A percentile compares a stretch with the other conserved stretches of the same genome.
phyloP scores from a whole-genome alignment of 1,139 yeast genomes.

The Candida sp. region DNA sequence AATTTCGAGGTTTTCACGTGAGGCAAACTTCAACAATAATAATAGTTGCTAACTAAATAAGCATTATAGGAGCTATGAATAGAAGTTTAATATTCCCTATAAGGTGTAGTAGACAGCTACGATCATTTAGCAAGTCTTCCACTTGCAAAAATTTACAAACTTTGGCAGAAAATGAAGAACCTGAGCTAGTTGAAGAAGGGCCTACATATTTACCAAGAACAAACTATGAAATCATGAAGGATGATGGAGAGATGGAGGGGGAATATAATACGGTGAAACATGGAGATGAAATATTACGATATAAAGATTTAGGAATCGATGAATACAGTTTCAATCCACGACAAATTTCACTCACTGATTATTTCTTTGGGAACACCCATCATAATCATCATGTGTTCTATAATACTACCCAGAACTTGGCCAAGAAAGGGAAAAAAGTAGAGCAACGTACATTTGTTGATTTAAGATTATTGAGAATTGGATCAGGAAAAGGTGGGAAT shows the following conservation, averaged over 20 bases:
- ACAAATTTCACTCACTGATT: slow-evolving; percentile 27
- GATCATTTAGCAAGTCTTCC: neutral
- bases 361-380: slow-evolving; percentile 41
- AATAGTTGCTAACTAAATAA: no score
- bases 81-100: neutral
- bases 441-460: slow-evolving; percentile 51
- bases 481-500: slow-evolving; percentile 84
- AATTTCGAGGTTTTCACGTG: slow-evolving; percentile 5
- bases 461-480: slow-evolving; percentile 61
- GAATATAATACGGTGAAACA: neutral
- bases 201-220: slow-evolving; percentile 2
- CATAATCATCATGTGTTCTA: slow-evolving; percentile 34
- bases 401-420: slow-evolving; percentile 5
- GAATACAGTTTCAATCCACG: slow-evolving; percentile 15
- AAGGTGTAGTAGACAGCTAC: neutral
- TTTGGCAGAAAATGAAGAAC: neutral
- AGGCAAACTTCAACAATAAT: neutral
- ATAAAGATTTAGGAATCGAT: slow-evolving; percentile 17
- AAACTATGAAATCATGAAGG: slow-evolving; percentile 4
- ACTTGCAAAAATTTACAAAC: neutral
- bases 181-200: neutral
- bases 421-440: slow-evolving; percentile 29
- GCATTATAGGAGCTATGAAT: neutral
- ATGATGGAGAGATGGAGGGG: neutral
- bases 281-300: slow-evolving; percentile 9